phyloP scores from a whole-genome alignment of 441 rosid genomes.

The Breynia disticha region DNA sequence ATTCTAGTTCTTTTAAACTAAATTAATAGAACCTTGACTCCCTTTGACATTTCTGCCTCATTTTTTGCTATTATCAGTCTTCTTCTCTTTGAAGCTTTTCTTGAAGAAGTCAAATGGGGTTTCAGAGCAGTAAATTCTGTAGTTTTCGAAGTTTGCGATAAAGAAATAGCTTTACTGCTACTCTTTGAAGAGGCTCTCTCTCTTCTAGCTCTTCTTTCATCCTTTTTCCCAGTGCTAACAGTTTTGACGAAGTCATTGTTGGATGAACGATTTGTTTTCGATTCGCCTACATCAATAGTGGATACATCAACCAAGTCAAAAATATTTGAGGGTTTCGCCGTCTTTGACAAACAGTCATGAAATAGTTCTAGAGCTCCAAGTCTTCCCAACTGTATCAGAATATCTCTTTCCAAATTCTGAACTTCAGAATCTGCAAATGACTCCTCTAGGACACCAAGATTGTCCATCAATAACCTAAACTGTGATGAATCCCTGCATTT shows the following conservation, averaged over 20 bases:
- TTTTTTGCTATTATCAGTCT: constrained; percentile 48
- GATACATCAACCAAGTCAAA: constrained; percentile 29
- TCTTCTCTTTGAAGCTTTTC: constrained; percentile 32
- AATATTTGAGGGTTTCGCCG: constrained; percentile 20
- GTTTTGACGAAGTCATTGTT: constrained; percentile 16
- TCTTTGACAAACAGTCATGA: constrained; percentile 31
- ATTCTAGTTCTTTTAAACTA: constrained; percentile 2
- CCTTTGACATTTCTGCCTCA: constrained; percentile 65
- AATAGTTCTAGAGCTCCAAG: constrained; percentile 65
- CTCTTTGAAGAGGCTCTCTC: constrained; percentile 15
- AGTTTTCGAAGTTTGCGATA: constrained; percentile 17
- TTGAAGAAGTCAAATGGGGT: constrained; percentile 20
- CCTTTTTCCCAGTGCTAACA: constrained; percentile 30
- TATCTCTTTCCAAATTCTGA: constrained; percentile 49
- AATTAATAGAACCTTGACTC: constrained; percentile 54
- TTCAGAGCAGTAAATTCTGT: constrained; percentile 14
- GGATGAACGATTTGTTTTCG: constrained; percentile 10
- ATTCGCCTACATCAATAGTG: constrained; percentile 14
- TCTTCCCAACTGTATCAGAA: constrained; percentile 47
- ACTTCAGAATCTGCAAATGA: constrained; percentile 39
- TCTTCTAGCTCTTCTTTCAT: constrained; percentile 37
- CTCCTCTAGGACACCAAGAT: constrained; percentile 53
- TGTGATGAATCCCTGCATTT: constrained; percentile 23
- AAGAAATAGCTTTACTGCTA: constrained; percentile 6
- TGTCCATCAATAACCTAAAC: constrained; percentile 50